phyloP scores from a whole-genome alignment of 306 rosid genomes.

The Carpinus viminea region DNA sequence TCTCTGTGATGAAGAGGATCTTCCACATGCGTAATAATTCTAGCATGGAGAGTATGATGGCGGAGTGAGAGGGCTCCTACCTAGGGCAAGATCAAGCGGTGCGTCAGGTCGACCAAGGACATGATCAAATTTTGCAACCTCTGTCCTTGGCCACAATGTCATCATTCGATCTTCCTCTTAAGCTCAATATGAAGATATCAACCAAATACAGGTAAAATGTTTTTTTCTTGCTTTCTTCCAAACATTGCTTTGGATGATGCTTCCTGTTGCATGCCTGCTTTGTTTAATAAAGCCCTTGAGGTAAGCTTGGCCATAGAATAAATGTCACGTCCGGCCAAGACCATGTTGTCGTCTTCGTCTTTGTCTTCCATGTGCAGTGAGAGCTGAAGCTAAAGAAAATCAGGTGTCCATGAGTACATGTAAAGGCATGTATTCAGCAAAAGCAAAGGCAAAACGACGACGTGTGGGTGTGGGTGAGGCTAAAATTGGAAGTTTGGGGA shows the following conservation, averaged over 20 bases:
- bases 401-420: too few relatives aligned
- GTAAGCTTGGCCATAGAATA: slow-evolving; percentile 3
- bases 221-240: too few relatives aligned
- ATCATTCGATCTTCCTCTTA: slow-evolving; percentile 59
- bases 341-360: slow-evolving; percentile 5
- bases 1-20: slow-evolving; percentile 51
- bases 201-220: too few relatives aligned
- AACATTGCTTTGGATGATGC: too few relatives aligned
- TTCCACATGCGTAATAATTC: slow-evolving; percentile 77
- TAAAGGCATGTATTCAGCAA: too few relatives aligned
- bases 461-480: too few relatives aligned
- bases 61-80: slow-evolving; percentile 68
- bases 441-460: too few relatives aligned
- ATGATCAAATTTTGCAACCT: slow-evolving; percentile 88
- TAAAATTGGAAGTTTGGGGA: too few relatives aligned
- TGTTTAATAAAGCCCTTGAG: slow-evolving; percentile 9
- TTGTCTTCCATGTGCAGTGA: too few relatives aligned
- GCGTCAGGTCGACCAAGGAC: slow-evolving; percentile 84
- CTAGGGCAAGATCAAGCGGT: slow-evolving; percentile 78
- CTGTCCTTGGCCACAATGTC: slow-evolving; percentile 77
- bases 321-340: slow-evolving; percentile 6
- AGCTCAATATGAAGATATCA: too few relatives aligned
- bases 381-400: too few relatives aligned
- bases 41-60: slow-evolving; percentile 72
- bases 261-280: too few relatives aligned